Base-by-base conservation (phyloP, 192 early-diverging fungal genomes). In the Lobosporangium transversale region DNA sequence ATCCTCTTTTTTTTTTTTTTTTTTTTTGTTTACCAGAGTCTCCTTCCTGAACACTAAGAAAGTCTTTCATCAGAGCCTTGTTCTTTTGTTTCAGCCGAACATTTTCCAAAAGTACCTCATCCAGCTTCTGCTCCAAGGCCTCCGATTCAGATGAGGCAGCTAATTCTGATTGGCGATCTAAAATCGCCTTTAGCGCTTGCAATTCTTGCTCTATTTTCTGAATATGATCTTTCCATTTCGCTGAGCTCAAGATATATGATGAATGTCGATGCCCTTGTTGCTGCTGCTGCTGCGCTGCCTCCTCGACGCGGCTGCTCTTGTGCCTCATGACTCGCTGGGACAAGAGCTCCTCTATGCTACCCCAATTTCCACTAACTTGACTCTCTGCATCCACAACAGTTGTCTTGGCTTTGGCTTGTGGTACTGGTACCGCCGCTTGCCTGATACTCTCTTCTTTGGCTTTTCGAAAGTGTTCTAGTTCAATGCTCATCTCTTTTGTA, bases 151-250 rank as follows among this genome's bases (percentile, higher is more conserved):
- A 17, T n/a, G 42, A 30, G 14, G 37, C 26, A n/a, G n/a, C n/a
- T 6, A 15, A 6, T 12, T 10, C 3, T 36, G 32, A 14, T 10
- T 48, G 33, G 17, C 21, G 20, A 23, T 50, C 53, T 40, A 74
- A 29, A 17, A 10, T 45, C 7, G 23, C 18, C 24, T 74, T 74
- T 17, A 65, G 62, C 8, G 61, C 70, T 1, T 59, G 27, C 2
- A 74, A 31, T 56, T 74, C 70, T 23, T 59, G 35, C 36, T 74
- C 70, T 3, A 74, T 65, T 50, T 43, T 64, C 17, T 51, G 53
- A 4, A 74, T 59, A 42, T 74, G 70, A 21, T 40, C 31, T 35
- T 26, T 37, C 61, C 61, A 74, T 20, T 52, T 20, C 29, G 61
- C 24, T 3, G 55, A 50, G 2, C n/a, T 7, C 50, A 7, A 17